phyloP scores from a whole-genome alignment of 176 grass and related monocot genomes.

The Carex parvula region DNA sequence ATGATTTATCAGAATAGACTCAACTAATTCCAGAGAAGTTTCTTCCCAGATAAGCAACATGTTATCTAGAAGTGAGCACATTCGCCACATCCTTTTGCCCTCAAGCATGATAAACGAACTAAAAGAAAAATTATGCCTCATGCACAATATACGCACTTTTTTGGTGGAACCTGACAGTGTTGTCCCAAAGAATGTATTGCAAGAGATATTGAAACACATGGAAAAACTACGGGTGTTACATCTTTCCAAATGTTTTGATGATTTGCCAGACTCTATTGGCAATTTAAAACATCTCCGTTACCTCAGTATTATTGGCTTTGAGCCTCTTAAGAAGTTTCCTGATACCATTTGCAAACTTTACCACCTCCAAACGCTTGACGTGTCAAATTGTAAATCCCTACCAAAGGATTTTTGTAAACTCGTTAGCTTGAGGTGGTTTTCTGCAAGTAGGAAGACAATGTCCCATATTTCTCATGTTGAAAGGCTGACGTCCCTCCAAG shows the following conservation, averaged over 20 bases:
- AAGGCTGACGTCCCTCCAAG: background rate
- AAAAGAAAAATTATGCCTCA: background rate
- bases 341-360: background rate
- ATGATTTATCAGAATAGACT: background rate
- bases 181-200: background rate
- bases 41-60: background rate
- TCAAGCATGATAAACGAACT: background rate
- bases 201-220: background rate
- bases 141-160: background rate
- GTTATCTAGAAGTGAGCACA: background rate
- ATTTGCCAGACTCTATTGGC: background rate
- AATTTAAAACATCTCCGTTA: background rate
- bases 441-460: too few species aligned
- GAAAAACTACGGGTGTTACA: background rate
- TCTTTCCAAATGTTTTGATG: background rate
- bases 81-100: background rate
- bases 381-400: background rate
- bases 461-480: conserved; percentile 2
- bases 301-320: background rate
- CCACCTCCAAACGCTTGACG: background rate
- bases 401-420: background rate
- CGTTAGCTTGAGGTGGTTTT: background rate
- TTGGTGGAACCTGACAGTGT: too few species aligned
- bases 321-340: background rate
- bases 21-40: background rate